These are phyloP conservation scores for Neocatenulostroma microsporum DNA, from an alignment of 2,329 filamentous ascomycete species.

Conservation along the genomic window DNA sequence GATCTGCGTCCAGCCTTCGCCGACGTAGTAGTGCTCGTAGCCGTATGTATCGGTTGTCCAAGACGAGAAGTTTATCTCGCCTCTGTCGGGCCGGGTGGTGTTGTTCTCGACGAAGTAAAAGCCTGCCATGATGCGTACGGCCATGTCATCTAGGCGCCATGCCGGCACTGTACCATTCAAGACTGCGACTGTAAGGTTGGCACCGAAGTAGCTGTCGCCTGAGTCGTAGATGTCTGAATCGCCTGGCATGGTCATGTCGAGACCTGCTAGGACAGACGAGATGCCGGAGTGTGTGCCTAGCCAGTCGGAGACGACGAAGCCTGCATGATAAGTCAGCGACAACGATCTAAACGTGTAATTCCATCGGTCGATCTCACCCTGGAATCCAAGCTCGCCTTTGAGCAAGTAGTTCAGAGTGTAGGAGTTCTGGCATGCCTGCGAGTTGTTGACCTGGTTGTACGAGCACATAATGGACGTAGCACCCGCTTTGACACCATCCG, in stretches of 20 bases:
- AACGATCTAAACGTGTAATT: too few species aligned
- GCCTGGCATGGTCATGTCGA: conserved; percentile 82
- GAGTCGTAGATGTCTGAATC: conserved; percentile 65
- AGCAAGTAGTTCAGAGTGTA: conserved; percentile 66
- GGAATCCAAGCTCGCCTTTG: conserved; percentile 73
- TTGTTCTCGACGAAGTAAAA: conserved; percentile 58
- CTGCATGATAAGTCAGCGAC: conserved; percentile 56
- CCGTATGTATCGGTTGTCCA: conserved; percentile 76
- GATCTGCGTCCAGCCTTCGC: conserved; percentile 57
- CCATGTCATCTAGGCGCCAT: conserved; percentile 86
- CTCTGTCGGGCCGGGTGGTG: conserved; percentile 40
- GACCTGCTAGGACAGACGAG: conserved; percentile 58
- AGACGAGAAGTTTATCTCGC: conserved; percentile 64
- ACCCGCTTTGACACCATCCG: conserved; percentile 43
- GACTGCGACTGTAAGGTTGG: conserved; percentile 78
- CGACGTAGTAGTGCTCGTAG: conserved; percentile 55
- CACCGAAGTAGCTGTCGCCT: conserved; percentile 45
- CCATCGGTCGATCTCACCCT: conserved; percentile 37
- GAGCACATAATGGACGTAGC: conserved; percentile 47
- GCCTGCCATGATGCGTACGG: conserved; percentile 65
- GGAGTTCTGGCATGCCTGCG: conserved; percentile 71
- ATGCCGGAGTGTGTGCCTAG: conserved; percentile 64
- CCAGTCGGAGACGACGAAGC: conserved; percentile 67
- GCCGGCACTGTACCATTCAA: conserved; percentile 82
- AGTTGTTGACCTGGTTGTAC: conserved; percentile 74